These are phyloP conservation scores for Cairneyella variabilis DNA, from an alignment of 495 filamentous ascomycete species.

Conservation along the genomic window DNA sequence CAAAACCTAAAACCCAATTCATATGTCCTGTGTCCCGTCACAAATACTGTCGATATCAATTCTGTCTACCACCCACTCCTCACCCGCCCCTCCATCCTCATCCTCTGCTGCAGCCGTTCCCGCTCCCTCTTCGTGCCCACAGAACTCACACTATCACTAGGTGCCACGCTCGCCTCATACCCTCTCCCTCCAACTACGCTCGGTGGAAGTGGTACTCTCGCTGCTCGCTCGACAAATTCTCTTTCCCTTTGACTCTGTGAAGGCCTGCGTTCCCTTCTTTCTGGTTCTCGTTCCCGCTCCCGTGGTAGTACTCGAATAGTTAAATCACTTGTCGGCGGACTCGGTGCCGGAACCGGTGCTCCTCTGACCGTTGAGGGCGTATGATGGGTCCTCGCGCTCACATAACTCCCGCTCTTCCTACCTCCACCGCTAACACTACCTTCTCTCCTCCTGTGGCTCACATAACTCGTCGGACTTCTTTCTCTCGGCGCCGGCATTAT, in stretches of 20 bases:
- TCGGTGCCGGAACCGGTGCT: background rate
- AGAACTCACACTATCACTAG: slow-evolving; percentile 66
- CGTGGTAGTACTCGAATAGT: background rate
- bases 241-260: background rate
- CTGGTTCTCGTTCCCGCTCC: background rate
- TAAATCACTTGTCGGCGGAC: background rate
- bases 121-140: slow-evolving; percentile 42
- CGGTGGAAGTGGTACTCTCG: slow-evolving; percentile 44
- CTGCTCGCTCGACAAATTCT: slow-evolving; percentile 8
- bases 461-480: background rate
- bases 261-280: background rate
- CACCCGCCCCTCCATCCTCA: slow-evolving; percentile 14
- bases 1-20: background rate
- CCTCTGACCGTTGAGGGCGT: background rate
- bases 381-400: background rate
- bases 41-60: slow-evolving; percentile 9
- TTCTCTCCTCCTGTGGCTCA: background rate
- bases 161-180: slow-evolving; percentile 44
- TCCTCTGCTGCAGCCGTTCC: slow-evolving; percentile 29
- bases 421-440: background rate
- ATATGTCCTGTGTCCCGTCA: slow-evolving; percentile 8
- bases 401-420: background rate
- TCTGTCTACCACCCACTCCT: slow-evolving; percentile 2
- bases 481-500: slow-evolving; percentile 36
- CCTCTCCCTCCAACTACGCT: slow-evolving; percentile 38